These are phyloP conservation scores for Dendrocalamus sinicus DNA, from an alignment of 176 grass and related monocot species.

Conservation along the genomic window DNA sequence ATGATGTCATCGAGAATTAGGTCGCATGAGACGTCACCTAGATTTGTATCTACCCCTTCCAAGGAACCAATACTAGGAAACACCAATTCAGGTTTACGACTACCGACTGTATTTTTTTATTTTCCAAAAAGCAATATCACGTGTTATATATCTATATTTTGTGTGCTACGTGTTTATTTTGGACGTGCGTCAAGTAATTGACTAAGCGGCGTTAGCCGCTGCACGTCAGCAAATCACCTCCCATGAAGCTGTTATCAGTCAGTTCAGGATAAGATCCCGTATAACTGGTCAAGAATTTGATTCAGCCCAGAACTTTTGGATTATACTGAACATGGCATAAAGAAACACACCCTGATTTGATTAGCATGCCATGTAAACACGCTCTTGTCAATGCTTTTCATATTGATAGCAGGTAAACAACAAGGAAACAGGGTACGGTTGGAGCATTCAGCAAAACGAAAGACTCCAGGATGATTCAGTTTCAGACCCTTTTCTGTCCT, in stretches of 20 bases:
- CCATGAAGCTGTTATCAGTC: constrained; percentile 39
- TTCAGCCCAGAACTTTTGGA: background rate
- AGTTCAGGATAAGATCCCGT: constrained; percentile 34
- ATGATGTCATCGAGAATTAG: constrained; percentile 46
- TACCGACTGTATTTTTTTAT: constrained; percentile 7
- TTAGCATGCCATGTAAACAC: background rate
- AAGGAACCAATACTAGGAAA: constrained; percentile 22
- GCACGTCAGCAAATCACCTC: constrained; percentile 36
- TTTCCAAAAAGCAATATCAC: constrained; percentile 15
- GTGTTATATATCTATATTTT: background rate
- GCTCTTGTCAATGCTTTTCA: background rate
- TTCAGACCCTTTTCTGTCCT: constrained; percentile 41
- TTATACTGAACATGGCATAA: background rate
- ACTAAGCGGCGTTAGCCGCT: constrained; percentile 14
- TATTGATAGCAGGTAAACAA: constrained; percentile 28
- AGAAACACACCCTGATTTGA: background rate
- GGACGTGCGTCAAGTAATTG: constrained; percentile 29
- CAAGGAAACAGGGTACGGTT: background rate
- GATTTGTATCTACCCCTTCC: background rate
- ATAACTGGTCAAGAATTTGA: constrained; percentile 22
- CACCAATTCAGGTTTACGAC: background rate
- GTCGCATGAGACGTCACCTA: constrained; percentile 24
- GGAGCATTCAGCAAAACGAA: background rate
- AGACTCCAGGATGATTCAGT: constrained; percentile 32
- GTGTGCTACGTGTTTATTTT: background rate